These are phyloP conservation scores for Nigrospora osmanthi DNA, from an alignment of 2,329 filamentous ascomycete genomes.

Conservation along the genomic window DNA sequence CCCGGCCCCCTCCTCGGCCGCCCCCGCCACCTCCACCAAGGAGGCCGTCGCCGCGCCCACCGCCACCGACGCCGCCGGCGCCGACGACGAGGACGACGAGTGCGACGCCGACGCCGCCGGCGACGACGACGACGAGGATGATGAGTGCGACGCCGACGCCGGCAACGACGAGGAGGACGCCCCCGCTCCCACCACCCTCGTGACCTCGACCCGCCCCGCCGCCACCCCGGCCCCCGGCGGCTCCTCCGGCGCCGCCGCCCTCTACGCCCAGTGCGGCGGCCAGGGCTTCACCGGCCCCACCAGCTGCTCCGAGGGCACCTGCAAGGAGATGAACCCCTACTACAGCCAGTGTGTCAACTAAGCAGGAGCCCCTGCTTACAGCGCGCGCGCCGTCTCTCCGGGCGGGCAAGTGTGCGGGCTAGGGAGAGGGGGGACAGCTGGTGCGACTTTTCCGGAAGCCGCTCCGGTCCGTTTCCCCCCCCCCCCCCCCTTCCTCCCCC, in stretches of 20 bases:
- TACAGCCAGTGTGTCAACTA: slow-evolving; percentile 6
- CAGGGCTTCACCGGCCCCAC: slow-evolving; percentile 2
- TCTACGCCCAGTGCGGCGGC: slow-evolving; percentile 7
- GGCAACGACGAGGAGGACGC: background rate
- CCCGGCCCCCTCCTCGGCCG: background rate
- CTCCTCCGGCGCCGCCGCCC: background rate
- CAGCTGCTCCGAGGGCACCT: slow-evolving; percentile 4
- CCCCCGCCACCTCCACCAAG: background rate
- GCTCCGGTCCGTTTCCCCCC: no score
- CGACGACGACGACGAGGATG: slow-evolving; percentile 11
- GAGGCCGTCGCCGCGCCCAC: background rate
- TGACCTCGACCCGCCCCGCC: slow-evolving; percentile 1
- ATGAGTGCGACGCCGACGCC: slow-evolving; percentile 4
- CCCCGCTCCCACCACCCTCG: slow-evolving; percentile 4
- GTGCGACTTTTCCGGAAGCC: no score
- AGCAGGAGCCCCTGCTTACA: background rate
- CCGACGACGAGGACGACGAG: slow-evolving; percentile 1
- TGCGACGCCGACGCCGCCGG: slow-evolving; percentile 14
- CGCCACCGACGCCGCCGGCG: background rate
- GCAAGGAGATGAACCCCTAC: slow-evolving; percentile 4
- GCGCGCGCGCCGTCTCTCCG: background rate
- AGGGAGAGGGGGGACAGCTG: no score
- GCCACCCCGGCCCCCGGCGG: slow-evolving; percentile 1
- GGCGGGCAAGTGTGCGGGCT: no score
- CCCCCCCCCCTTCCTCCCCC: no score